Base-by-base conservation (phyloP, 2,329 filamentous ascomycete species). In the Rachicladosporium sp. region DNA sequence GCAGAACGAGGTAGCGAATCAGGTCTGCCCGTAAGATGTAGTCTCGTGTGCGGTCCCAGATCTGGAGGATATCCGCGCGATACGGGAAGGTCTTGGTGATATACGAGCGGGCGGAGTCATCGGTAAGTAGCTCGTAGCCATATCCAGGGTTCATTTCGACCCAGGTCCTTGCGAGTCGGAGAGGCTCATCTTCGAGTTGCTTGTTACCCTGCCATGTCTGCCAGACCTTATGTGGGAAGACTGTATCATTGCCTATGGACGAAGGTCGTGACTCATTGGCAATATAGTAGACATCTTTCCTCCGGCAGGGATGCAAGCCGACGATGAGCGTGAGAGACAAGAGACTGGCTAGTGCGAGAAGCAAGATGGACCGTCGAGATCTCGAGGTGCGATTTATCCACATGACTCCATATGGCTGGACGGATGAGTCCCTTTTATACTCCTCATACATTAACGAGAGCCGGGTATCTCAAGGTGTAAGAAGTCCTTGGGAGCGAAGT, bases 1-100 rank as follows among this genome's bases (percentile, higher is more conserved):
- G 39, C 6, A 50, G 35, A 6, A 41, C 37, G 30, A 50, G 29
- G 29, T 50, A 50, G 12, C 48, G 37, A 15, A 46, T 43, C 30
- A 43, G 35, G 30, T 49, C 48, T 9, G 47, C 45, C 11, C 46
- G 45, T 2, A 48, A 31, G 12, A 47, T 43, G 6, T 29, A 21
- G 23, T 46, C 44, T 15, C 13, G 33, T 11, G 41, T 35, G 10
- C 31, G 15, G 15, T 43, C 35, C 10, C 36, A 50, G 11, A 40
- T 38, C 6, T 44, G 27, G 23, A 47, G 29, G 11, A 48, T 46
- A 15, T 40, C 38, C 27, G 42, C 30, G 10, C 42, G 33, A 12
- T 43, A 13, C 8, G 31, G 15, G 31, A 40, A 49, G 11, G 38
- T 41, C 10, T 38, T 21, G 10, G 31, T 36, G 4, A 49, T 43